Evolutionary conservation across 495 filamentous ascomycete genomes (phyloP).

Genomic region (Penicillium manginii): DNA sequence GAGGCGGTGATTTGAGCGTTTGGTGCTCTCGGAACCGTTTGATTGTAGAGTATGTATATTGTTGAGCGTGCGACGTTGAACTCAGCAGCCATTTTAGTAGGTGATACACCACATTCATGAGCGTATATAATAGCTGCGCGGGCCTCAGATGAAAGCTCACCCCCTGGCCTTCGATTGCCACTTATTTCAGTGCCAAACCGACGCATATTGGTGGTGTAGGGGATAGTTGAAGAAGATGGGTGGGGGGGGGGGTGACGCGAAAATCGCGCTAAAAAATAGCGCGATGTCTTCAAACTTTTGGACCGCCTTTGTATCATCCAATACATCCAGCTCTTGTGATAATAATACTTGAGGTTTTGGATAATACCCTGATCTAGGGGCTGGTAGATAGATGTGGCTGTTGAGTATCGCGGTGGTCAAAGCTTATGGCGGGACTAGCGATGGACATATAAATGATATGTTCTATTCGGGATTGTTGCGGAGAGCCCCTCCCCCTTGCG

Average conservation of each 20-base stretch:
- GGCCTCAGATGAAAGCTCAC: background rate
- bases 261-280: no score
- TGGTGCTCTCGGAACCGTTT: background rate
- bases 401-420: no score
- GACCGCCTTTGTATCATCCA: no score
- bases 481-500: no score
- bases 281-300: no score
- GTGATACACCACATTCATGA: background rate
- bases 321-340: no score
- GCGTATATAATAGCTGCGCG: background rate
- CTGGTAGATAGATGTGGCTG: slow-evolving; percentile 11
- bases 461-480: no score
- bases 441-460: no score
- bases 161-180: background rate
- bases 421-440: no score
- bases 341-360: no score
- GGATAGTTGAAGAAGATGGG: background rate
- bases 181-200: background rate
- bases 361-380: background rate
- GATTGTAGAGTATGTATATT: background rate
- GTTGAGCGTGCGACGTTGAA: background rate
- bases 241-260: background rate
- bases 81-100: background rate
- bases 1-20: background rate
- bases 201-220: background rate